These are phyloP conservation scores for Schwanniomyces polymorphus DNA, from an alignment of 805 yeast species.

Conservation along the genomic window DNA sequence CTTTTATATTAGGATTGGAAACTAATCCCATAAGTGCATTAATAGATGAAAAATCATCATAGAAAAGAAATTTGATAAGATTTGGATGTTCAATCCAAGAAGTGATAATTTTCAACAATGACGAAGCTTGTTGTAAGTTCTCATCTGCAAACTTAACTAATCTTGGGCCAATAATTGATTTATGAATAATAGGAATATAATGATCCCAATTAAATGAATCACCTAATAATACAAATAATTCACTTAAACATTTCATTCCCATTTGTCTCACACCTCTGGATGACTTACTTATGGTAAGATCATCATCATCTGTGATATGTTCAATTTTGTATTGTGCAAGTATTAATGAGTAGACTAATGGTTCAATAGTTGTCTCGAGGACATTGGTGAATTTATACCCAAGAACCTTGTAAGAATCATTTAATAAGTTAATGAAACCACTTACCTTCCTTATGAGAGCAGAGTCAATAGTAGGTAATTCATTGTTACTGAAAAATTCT, in stretches of 20 bases:
- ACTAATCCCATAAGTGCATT: conserved; percentile 57
- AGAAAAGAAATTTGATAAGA: conserved; percentile 51
- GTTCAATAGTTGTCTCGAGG: conserved; percentile 51
- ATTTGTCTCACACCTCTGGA: conserved; percentile 63
- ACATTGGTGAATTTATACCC: conserved; percentile 56
- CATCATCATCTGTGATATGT: conserved; percentile 9
- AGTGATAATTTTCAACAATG: conserved; percentile 65
- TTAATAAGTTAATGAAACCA: conserved; percentile 66
- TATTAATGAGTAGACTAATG: conserved; percentile 56
- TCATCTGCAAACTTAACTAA: conserved; percentile 67
- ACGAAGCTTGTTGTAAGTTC: conserved; percentile 81
- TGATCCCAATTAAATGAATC: conserved; percentile 54
- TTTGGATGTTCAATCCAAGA: conserved; percentile 48
- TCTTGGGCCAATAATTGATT: conserved; percentile 60
- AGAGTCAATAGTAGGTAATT: conserved; percentile 21
- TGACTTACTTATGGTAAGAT: conserved; percentile 33
- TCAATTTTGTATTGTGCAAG: conserved; percentile 45
- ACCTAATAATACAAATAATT: conserved; percentile 55
- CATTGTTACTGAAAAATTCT: conserved; percentile 24
- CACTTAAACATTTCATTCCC: conserved; percentile 64
- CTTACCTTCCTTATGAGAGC: conserved; percentile 47
- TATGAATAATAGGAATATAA: conserved; percentile 51
- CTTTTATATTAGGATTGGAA: conserved; percentile 59
- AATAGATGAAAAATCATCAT: conserved; percentile 56
- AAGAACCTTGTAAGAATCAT: conserved; percentile 55